Percentiles rank a stretch among this genome's conserved stretches.
Conservation (phyloP, 2,329 filamentous ascomycete species). For the Cytospora chrysosperma region DNA sequence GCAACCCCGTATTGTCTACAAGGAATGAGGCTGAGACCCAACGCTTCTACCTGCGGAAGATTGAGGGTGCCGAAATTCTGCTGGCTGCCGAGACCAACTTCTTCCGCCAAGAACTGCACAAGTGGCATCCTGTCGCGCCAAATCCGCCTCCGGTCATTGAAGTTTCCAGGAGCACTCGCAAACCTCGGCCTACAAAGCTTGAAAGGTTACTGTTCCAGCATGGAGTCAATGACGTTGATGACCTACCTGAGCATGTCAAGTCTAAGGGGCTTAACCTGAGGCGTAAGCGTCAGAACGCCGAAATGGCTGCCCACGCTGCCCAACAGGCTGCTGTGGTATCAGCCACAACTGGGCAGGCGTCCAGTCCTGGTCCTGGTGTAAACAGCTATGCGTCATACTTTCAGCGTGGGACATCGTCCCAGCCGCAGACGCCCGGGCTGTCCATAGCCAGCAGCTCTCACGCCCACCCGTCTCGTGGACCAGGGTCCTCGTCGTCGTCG, state of each 20-base stretch:
- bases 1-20: slow-evolving; percentile 77
- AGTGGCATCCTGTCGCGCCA: slow-evolving; percentile 87
- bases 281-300: slow-evolving; percentile 65
- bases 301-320: slow-evolving; percentile 42
- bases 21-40: slow-evolving; percentile 85
- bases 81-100: slow-evolving; percentile 95
- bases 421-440: slow-evolving; percentile 39
- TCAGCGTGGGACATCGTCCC: slow-evolving; percentile 35
- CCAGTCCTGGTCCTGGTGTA: slow-evolving; percentile 37
- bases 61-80: slow-evolving; percentile 93
- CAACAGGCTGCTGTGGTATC: slow-evolving; percentile 20
- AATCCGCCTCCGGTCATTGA: slow-evolving; percentile 83
- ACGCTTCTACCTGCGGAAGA: slow-evolving; percentile 93
- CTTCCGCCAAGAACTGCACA: slow-evolving; percentile 92
- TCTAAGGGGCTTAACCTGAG: slow-evolving; percentile 74
- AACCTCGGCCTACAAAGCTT: slow-evolving; percentile 93
- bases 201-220: slow-evolving; percentile 91
- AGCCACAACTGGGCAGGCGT: slow-evolving; percentile 29
- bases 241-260: slow-evolving; percentile 79
- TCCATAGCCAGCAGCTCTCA: slow-evolving; percentile 34
- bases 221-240: slow-evolving; percentile 85
- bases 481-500: slow-evolving; percentile 36
- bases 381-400: slow-evolving; percentile 35
- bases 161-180: slow-evolving; percentile 85
- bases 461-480: slow-evolving; percentile 35